These are phyloP conservation scores for Ganoderma lingzhi DNA, from an alignment of 1,284 basidiomycete species.

Conservation along the genomic window DNA sequence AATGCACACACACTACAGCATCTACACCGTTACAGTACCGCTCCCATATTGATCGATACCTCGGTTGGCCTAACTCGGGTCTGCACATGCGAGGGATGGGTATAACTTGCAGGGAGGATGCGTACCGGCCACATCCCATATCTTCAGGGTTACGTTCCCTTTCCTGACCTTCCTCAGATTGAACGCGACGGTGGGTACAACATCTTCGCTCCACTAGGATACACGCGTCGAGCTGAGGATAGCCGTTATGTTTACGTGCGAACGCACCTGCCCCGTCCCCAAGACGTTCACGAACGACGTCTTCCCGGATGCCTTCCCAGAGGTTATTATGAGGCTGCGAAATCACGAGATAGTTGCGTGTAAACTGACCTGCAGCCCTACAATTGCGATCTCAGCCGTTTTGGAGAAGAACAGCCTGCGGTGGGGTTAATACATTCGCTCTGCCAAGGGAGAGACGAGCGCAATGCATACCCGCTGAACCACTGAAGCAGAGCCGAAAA, in stretches of 20 bases:
- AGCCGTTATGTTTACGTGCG: neutral
- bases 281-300: conserved; percentile 95
- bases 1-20: conserved; percentile 85
- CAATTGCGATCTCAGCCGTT: conserved; percentile 91
- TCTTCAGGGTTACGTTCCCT: conserved; percentile 91
- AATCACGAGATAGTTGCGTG: neutral
- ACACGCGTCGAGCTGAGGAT: neutral
- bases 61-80: conserved; percentile 77
- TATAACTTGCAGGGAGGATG: conserved; percentile 5
- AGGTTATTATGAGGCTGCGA: conserved; percentile 11
- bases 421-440: conserved; percentile 12
- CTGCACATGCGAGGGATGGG: neutral
- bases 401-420: conserved; percentile 87
- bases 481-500: conserved; percentile 75
- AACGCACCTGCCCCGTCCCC: conserved; percentile 79
- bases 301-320: conserved; percentile 86
- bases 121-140: conserved; percentile 93
- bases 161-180: conserved; percentile 87
- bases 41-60: conserved; percentile 95
- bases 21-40: conserved; percentile 95
- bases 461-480: conserved; percentile 61
- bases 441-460: neutral
- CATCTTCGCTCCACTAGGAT: conserved; percentile 87
- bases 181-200: conserved; percentile 94
- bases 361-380: conserved; percentile 83